Evolutionary conservation across 108 stramenopile species (phyloP), one percentile per base, ranked within the genome.

Genomic region (Pseudonitzschia multiseries): DNA sequence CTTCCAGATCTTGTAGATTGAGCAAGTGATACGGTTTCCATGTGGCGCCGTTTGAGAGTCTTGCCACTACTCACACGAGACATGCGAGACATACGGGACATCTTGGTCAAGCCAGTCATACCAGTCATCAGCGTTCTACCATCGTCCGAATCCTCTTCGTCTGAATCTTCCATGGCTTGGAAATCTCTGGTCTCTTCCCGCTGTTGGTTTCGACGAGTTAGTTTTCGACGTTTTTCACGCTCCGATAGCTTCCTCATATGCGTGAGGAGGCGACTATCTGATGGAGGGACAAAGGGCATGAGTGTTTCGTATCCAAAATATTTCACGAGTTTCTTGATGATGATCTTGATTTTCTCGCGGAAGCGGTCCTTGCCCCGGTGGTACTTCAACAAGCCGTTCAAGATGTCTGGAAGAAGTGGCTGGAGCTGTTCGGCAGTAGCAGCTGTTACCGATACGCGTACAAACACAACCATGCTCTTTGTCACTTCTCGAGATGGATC

Each of bases 261-360:
- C 22, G 84, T 89, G 0, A 97, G 80, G 68, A 97, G 73, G 46
- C 92, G 85, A n/a, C 68, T 76, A 60, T 97, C 95, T 22, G 80
- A 83, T 31, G 87, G 84, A 12, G 97, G 95, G 41, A 96, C 89
- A 12, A 90, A 68, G 12, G 84, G 87, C 61, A 83, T 83, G 73
- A 97, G 73, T 8, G 65, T 51, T 18, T 95, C 96, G 72, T 86
- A 93, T 8, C 96, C 97, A 68, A 91, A 96, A 21, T 85, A 67
- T 14, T 93, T 79, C 54, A 95, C 90, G 1, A 97, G 89, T 68
- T 95, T 94, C 81, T 95, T 95, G 29, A 97, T 79, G 52, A 97
- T 94, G 61, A 97, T 93, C 70, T 96, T 96, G 80, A 96, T 96
- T 71, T 96, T 96, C 12, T 87, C 80, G 12, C 97, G 86, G 69